Evolutionary conservation across 1,139 yeast species (phyloP).

Genomic region (Diutina mesorugosa): DNA sequence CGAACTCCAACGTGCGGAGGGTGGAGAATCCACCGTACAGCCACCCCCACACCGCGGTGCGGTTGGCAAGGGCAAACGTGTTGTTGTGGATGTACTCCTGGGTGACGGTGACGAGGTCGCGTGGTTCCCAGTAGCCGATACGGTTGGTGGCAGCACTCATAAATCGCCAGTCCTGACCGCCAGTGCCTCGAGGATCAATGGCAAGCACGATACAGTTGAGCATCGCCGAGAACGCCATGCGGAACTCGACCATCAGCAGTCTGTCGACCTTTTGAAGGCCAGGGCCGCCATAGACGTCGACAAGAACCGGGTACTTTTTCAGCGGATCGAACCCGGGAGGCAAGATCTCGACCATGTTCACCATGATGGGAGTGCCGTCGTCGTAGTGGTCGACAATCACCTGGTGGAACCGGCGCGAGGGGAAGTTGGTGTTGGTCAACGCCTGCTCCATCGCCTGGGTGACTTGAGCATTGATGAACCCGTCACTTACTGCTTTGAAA

Average conservation of each 20-base stretch:
- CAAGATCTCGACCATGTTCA: constrained; percentile 61
- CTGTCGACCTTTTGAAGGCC: constrained; percentile 67
- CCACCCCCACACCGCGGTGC: constrained; percentile 96
- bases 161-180: constrained; percentile 62
- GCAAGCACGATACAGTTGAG: constrained; percentile 65
- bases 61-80: constrained; percentile 40
- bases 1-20: constrained; percentile 61
- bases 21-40: constrained; percentile 80
- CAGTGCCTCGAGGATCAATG: constrained; percentile 94
- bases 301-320: constrained; percentile 64
- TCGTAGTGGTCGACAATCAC: constrained; percentile 29
- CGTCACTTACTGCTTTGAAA: neutral
- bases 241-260: constrained; percentile 45
- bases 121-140: constrained; percentile 81
- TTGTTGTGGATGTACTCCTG: constrained; percentile 43
- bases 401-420: constrained; percentile 38
- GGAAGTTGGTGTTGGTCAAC: constrained; percentile 31
- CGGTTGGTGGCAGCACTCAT: constrained; percentile 53
- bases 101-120: constrained; percentile 63
- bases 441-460: neutral
- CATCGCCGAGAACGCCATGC: constrained; percentile 54
- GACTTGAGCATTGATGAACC: neutral
- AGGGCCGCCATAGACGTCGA: constrained; percentile 89
- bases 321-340: constrained; percentile 56
- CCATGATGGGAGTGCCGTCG: constrained; percentile 24